These are phyloP conservation scores for Sisymbrium irio DNA, from an alignment of 345 rosid species.

Conservation along the genomic window DNA sequence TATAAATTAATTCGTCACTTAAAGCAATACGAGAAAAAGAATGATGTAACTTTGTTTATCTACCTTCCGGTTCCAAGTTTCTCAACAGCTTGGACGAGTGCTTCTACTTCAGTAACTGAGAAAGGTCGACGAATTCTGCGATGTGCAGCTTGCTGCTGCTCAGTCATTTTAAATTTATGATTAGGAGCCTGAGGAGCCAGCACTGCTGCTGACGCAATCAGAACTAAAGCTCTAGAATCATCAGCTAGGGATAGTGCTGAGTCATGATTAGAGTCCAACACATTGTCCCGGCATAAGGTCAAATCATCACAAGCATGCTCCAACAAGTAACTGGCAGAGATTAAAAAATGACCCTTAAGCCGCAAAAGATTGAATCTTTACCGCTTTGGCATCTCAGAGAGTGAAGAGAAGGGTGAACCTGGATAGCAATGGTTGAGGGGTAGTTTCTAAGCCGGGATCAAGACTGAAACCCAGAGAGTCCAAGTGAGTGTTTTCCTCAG, in stretches of 20 bases:
- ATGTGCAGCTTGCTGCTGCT: conserved; percentile 51
- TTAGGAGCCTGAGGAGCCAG: conserved; percentile 47
- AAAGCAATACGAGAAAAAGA: neutral
- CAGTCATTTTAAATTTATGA: conserved; percentile 64
- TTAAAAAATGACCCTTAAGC: neutral
- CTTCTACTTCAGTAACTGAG: conserved; percentile 95
- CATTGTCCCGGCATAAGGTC: conserved; percentile 31
- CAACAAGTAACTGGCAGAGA: conserved; percentile 13
- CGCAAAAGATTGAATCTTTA: neutral
- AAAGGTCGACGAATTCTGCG: conserved; percentile 99
- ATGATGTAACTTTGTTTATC: neutral
- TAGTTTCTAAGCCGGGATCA: conserved; percentile 65
- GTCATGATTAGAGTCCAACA: conserved; percentile 64
- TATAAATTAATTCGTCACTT: neutral
- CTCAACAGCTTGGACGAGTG: conserved; percentile 93
- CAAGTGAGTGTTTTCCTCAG: conserved; percentile 50
- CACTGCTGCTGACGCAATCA: conserved; percentile 49
- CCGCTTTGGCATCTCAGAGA: neutral
- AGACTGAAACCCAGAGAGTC: conserved; percentile 81
- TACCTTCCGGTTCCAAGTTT: conserved; percentile 97
- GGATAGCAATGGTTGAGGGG: conserved; percentile 40
- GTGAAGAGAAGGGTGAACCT: conserved; percentile 49
- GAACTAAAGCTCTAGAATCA: conserved; percentile 61
- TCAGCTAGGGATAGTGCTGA: conserved; percentile 55
- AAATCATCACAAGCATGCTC: conserved; percentile 17